Percentiles rank a stretch among this genome's conserved stretches.
phyloP scores from a whole-genome alignment of 208 protist genomes.

The Acanthamoeba castellanii region DNA sequence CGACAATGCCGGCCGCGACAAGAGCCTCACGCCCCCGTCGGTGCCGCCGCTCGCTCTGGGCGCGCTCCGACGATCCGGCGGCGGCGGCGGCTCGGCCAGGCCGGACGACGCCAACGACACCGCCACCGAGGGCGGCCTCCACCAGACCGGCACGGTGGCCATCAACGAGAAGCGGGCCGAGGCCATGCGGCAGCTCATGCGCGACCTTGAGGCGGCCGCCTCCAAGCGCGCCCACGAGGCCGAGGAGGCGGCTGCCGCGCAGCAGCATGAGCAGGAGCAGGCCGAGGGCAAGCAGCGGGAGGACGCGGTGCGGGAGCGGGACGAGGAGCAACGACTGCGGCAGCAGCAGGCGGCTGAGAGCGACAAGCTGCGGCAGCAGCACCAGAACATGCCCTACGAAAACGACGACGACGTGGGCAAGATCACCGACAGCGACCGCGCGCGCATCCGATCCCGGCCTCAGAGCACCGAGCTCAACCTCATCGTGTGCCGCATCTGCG shows the following conservation, averaged over 20 bases:
- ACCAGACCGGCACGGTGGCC: background rate
- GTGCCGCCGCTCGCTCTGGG: conserved; percentile 5
- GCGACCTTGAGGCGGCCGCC: background rate
- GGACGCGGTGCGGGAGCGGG: background rate
- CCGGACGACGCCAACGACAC: background rate
- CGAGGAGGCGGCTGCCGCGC: background rate
- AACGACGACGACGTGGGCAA: background rate
- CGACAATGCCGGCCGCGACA: background rate
- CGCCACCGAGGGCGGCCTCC: background rate
- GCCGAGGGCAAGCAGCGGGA: background rate
- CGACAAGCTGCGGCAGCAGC: background rate
- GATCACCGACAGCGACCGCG: conserved; percentile 54
- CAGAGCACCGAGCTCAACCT: conserved; percentile 46
- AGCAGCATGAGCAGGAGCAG: background rate
- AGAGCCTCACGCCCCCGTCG: conserved; percentile 29
- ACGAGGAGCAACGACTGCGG: background rate
- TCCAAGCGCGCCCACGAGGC: background rate
- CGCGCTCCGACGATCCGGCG: background rate
- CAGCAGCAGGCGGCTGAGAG: background rate
- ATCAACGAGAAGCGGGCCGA: conserved; percentile 43
- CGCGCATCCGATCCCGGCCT: background rate
- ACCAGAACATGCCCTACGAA: background rate
- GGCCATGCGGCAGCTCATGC: conserved; percentile 18
- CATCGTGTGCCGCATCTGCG: conserved; percentile 57
- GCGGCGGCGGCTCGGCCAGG: background rate